Conservation (phyloP, 129 eudicot species). For the Escallonia rubra region DNA sequence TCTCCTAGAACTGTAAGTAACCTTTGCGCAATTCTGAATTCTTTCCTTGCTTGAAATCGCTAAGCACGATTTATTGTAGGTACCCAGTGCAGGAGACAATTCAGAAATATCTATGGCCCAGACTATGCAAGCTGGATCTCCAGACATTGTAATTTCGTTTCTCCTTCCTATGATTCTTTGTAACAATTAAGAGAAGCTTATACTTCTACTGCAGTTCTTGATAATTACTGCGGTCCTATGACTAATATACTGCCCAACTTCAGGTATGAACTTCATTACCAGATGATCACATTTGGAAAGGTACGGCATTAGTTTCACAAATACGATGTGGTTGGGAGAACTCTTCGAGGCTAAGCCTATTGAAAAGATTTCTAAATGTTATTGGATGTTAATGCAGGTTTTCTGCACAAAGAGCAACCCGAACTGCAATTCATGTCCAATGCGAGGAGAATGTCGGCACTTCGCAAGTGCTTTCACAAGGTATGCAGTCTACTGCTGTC, state of each 20-base stretch:
- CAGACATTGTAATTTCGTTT: constrained; percentile 69
- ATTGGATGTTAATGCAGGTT: constrained; percentile 46
- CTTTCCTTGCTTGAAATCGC: background rate
- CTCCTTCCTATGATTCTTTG: constrained; percentile 13
- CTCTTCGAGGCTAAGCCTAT: too few species aligned
- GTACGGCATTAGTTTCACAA: constrained; percentile 25
- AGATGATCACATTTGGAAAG: constrained; percentile 99
- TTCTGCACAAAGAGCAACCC: constrained; percentile 95
- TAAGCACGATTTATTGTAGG: constrained; percentile 36
- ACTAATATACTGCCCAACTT: background rate
- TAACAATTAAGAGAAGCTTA: background rate
- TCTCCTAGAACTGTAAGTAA: constrained; percentile 80
- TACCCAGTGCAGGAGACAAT: constrained; percentile 87
- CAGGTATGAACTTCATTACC: constrained; percentile 98
- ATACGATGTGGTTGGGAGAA: background rate
- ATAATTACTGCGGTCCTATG: too few species aligned
- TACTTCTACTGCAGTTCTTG: background rate
- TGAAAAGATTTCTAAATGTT: background rate
- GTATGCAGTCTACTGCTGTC: constrained; percentile 23
- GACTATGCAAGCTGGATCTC: constrained; percentile 94
- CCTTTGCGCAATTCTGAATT: background rate
- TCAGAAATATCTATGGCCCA: constrained; percentile 96
- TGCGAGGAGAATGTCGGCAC: constrained; percentile 97
- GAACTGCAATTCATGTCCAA: constrained; percentile 95
- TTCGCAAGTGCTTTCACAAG: constrained; percentile 99